These are phyloP conservation scores for Clonostachys solani DNA, from an alignment of 2,329 filamentous ascomycete genomes.

Conservation along the genomic window DNA sequence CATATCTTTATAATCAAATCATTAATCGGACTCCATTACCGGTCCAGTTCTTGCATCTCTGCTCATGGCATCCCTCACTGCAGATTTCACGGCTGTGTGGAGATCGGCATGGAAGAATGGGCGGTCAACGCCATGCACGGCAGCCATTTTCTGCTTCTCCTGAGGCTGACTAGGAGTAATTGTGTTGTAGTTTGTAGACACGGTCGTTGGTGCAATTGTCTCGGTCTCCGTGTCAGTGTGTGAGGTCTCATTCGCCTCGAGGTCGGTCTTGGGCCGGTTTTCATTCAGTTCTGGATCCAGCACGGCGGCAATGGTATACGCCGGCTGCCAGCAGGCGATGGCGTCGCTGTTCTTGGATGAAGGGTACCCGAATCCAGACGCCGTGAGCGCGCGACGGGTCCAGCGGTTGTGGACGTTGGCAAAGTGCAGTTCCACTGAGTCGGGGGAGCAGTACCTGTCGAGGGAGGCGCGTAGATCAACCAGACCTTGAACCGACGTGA, in stretches of 20 bases:
- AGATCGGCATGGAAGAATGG: conserved; percentile 45
- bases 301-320: conserved; percentile 6
- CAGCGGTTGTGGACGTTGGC: conserved; percentile 50
- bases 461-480: conserved; percentile 51
- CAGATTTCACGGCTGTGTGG: conserved; percentile 31
- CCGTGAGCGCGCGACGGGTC: conserved; percentile 51
- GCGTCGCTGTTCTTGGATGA: conserved; percentile 6
- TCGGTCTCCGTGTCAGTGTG: background rate
- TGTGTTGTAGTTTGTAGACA: background rate
- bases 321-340: conserved; percentile 5
- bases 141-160: conserved; percentile 6
- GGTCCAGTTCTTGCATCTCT: conserved; percentile 9
- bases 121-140: conserved; percentile 33
- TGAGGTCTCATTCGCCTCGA: background rate
- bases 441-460: conserved; percentile 45
- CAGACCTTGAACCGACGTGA: conserved; percentile 52
- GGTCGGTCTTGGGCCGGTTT: background rate
- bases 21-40: background rate
- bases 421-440: conserved; percentile 47
- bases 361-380: conserved; percentile 46
- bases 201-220: background rate
- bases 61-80: conserved; percentile 16
- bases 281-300: conserved; percentile 1
- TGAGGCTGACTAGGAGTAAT: background rate
- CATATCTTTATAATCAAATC: background rate